Conservation (phyloP, 179 eudicot species). For the Spergularia azorica region DNA sequence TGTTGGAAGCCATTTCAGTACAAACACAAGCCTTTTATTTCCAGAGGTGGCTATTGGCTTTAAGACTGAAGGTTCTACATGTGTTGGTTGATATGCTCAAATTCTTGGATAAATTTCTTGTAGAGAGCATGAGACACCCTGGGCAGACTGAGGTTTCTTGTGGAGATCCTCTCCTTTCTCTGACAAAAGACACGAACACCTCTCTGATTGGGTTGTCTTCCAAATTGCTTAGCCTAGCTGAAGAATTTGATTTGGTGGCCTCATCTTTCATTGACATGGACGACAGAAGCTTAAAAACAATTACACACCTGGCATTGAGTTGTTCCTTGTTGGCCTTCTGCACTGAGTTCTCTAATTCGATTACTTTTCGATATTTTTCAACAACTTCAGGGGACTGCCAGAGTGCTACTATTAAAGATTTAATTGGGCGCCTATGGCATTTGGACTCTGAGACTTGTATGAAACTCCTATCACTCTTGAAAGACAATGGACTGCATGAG, state of each 20-base stretch:
- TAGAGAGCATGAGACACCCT: constrained; percentile 13
- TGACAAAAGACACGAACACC: constrained; percentile 23
- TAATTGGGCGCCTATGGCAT: constrained; percentile 52
- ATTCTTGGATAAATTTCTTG: constrained; percentile 34
- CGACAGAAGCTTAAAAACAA: constrained; percentile 43
- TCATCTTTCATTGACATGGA: constrained; percentile 66
- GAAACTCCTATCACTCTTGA: constrained; percentile 49
- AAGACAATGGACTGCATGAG: constrained; percentile 34
- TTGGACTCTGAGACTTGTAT: constrained; percentile 48
- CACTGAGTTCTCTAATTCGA: constrained; percentile 47
- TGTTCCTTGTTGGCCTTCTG: constrained; percentile 78
- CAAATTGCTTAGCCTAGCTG: constrained; percentile 48
- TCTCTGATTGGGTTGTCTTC: constrained; percentile 42
- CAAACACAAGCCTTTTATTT: constrained; percentile 46
- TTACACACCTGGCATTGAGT: constrained; percentile 53
- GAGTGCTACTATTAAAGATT: constrained; percentile 48
- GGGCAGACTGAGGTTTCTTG: constrained; percentile 18
- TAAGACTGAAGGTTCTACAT: constrained; percentile 56
- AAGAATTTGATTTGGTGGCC: constrained; percentile 64
- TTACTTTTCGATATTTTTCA: constrained; percentile 24
- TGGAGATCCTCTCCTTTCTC: constrained; percentile 11
- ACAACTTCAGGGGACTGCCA: constrained; percentile 38
- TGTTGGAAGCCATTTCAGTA: constrained; percentile 39
- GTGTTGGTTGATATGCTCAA: constrained; percentile 48
- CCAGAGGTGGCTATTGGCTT: constrained; percentile 71